These are phyloP conservation scores for Lipomyces starkeyi DNA, from an alignment of 805 yeast species.

Conservation along the genomic window DNA sequence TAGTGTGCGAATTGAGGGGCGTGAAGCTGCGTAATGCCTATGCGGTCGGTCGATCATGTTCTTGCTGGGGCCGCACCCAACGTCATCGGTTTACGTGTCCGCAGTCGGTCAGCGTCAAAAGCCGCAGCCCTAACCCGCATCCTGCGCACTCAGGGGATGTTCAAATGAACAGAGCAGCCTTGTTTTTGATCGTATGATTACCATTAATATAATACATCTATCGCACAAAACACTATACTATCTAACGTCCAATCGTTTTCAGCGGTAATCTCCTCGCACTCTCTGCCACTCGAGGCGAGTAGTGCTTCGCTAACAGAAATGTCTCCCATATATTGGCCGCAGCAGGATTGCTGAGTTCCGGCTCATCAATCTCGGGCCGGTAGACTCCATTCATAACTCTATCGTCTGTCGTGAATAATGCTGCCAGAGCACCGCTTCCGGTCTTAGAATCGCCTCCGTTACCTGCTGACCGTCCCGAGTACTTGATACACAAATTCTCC, in stretches of 20 bases:
- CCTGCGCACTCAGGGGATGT: too few relatives aligned
- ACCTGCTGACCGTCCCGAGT: slow-evolving; percentile 49
- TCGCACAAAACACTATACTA: background rate
- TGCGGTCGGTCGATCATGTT: background rate
- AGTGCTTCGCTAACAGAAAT: slow-evolving; percentile 77
- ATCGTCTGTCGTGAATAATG: slow-evolving; percentile 87
- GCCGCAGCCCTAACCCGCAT: background rate
- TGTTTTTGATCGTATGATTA: too few relatives aligned
- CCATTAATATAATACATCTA: background rate
- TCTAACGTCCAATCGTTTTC: slow-evolving; percentile 25
- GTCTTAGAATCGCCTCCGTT: slow-evolving; percentile 13
- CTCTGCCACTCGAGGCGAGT: slow-evolving; percentile 78
- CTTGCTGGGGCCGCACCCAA: too few relatives aligned
- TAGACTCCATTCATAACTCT: slow-evolving; percentile 81
- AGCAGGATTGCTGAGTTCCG: slow-evolving; percentile 80
- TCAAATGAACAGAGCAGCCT: too few relatives aligned
- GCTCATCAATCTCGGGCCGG: slow-evolving; percentile 65
- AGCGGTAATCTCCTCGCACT: slow-evolving; percentile 51
- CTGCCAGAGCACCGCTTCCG: slow-evolving; percentile 56
- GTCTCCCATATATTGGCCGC: slow-evolving; percentile 93
- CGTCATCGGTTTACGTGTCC: background rate
- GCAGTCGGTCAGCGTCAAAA: background rate
- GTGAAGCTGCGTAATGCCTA: background rate
- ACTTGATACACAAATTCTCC: slow-evolving; percentile 73
- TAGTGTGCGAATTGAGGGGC: background rate